These are phyloP conservation scores for Agaricales sp. DNA, from an alignment of 1,284 basidiomycete genomes.

Conservation along the genomic window DNA sequence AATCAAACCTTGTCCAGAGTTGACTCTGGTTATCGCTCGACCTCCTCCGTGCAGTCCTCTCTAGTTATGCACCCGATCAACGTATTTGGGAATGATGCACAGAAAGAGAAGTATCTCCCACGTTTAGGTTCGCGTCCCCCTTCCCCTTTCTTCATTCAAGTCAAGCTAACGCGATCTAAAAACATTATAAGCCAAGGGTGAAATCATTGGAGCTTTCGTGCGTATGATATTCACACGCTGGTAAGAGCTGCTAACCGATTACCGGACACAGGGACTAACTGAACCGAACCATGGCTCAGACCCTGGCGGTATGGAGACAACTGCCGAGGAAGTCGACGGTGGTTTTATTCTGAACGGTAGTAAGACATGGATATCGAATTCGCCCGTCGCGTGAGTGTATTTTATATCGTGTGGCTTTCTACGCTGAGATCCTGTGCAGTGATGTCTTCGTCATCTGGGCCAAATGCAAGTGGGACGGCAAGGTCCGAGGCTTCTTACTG, in stretches of 20 bases:
- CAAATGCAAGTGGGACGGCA: constrained; percentile 87
- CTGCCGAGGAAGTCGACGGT: constrained; percentile 75
- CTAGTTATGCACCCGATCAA: constrained; percentile 98
- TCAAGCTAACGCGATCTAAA: too few species aligned
- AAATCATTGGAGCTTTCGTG: constrained; percentile 90
- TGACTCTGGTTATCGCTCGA: constrained; percentile 93
- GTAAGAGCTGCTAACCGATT: neutral
- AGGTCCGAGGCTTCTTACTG: constrained; percentile 86
- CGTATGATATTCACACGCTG: constrained; percentile 18
- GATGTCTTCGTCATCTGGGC: constrained; percentile 93
- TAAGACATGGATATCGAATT: constrained; percentile 97
- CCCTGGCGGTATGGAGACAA: constrained; percentile 90
- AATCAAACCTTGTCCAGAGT: constrained; percentile 54
- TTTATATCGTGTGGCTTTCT: too few species aligned
- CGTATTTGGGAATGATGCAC: constrained; percentile 83
- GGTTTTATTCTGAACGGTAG: constrained; percentile 84
- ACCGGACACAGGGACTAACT: constrained; percentile 68
- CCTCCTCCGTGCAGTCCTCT: constrained; percentile 93
- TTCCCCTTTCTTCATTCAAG: neutral
- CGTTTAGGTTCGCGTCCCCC: constrained; percentile 49
- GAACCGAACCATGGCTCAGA: constrained; percentile 97
- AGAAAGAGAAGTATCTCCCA: constrained; percentile 90
- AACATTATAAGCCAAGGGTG: constrained; percentile 86
- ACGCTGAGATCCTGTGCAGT: constrained; percentile 34
- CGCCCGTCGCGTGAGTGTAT: constrained; percentile 67